A percentile compares a stretch with the other conserved stretches of the same genome.
Evolutionary conservation across 2,329 filamentous ascomycete genomes (phyloP).

Genomic region (Periconia sp.): DNA sequence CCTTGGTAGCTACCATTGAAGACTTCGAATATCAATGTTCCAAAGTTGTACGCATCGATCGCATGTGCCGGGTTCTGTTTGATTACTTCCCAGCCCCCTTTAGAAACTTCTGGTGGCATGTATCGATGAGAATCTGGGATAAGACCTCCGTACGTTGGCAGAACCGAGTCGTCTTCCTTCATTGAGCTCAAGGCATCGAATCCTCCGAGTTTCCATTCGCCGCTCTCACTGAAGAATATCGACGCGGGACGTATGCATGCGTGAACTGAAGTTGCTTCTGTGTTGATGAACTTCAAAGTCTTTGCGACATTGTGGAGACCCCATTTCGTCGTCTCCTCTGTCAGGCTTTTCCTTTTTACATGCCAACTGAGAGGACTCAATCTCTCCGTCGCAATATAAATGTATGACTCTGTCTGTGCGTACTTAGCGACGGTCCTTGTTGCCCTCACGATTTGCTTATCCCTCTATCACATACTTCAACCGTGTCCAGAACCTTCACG

Average conservation of each 20-base stretch:
- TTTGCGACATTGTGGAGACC: slow-evolving; percentile 86
- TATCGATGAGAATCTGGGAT: slow-evolving; percentile 84
- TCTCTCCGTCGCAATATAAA: slow-evolving; percentile 94
- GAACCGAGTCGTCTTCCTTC: slow-evolving; percentile 92
- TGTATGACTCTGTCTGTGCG: slow-evolving; percentile 81
- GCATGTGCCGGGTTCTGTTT: slow-evolving; percentile 80
- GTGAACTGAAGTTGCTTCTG: slow-evolving; percentile 88
- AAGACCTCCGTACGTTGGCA: slow-evolving; percentile 87
- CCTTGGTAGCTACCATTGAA: slow-evolving; percentile 85
- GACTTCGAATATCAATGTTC: slow-evolving; percentile 81
- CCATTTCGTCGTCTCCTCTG: slow-evolving; percentile 95
- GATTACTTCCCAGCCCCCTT: slow-evolving; percentile 87
- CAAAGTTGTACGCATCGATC: slow-evolving; percentile 85
- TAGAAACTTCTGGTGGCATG: slow-evolving; percentile 81
- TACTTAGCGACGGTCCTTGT: slow-evolving; percentile 15
- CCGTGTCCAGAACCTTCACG: slow-evolving; percentile 89
- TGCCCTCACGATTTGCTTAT: background rate
- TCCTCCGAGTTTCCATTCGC: slow-evolving; percentile 95
- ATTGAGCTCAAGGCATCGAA: slow-evolving; percentile 93
- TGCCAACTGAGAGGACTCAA: slow-evolving; percentile 87
- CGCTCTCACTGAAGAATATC: slow-evolving; percentile 91
- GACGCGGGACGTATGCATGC: slow-evolving; percentile 83
- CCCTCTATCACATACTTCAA: slow-evolving; percentile 65
- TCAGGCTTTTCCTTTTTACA: slow-evolving; percentile 82
- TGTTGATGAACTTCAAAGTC: slow-evolving; percentile 94